A percentile compares a stretch with the other conserved stretches of the same genome.
These are phyloP conservation scores for Coemansia sp. DNA, from an alignment of 192 early-diverging fungal genomes.

Conservation along the genomic window DNA sequence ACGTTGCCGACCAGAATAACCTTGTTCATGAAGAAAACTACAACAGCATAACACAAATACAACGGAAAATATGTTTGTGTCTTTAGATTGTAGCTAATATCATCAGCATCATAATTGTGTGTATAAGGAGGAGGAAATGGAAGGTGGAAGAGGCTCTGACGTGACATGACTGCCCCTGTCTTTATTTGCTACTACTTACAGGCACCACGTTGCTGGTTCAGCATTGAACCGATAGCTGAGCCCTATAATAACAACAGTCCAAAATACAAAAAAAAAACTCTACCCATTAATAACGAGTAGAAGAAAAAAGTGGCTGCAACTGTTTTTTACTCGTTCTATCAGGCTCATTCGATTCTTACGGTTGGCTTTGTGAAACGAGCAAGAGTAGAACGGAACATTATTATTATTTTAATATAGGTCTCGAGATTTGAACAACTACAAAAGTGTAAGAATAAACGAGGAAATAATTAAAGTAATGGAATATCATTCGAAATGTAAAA, in stretches of 20 bases:
- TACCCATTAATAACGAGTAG: neutral
- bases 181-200: conserved; percentile 13
- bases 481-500: too few relatives aligned
- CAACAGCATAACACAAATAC: neutral
- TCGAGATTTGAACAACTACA: neutral
- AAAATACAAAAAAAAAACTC: neutral
- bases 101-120: neutral
- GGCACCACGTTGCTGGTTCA: conserved; percentile 28
- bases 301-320: too few relatives aligned
- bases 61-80: neutral
- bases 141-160: neutral
- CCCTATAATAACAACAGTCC: conserved; percentile 6
- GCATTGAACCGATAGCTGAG: conserved; percentile 8
- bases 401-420: neutral
- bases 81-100: neutral
- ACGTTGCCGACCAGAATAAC: conserved; percentile 65
- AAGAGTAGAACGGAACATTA: conserved; percentile 37
- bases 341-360: conserved; percentile 15
- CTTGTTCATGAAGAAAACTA: conserved; percentile 58
- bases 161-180: neutral
- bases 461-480: neutral
- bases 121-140: neutral
- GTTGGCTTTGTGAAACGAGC: conserved; percentile 21
- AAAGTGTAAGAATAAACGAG: neutral
- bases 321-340: too few relatives aligned